Evolutionary conservation across 345 rosid genomes (phyloP).

Genomic region (Corchorus capsularis): DNA sequence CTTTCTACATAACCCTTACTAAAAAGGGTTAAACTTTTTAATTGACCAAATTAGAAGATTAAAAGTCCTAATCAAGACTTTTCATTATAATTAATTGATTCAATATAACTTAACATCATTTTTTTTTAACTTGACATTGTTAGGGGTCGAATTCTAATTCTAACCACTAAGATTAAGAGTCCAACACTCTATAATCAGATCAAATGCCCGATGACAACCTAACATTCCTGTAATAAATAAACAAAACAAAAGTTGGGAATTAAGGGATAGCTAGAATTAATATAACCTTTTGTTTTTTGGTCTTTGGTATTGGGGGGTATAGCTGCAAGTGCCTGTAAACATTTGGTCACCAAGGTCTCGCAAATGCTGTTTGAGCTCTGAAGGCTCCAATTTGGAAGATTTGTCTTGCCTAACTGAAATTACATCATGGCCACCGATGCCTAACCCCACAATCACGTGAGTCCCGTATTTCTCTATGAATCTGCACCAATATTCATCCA

Average conservation of each 20-base stretch:
- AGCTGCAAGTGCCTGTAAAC: constrained; percentile 71
- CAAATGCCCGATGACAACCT: no score
- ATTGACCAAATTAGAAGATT: no score
- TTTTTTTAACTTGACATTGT: no score
- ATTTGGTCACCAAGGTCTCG: constrained; percentile 81
- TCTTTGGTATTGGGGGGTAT: constrained; percentile 46
- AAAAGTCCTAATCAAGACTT: no score
- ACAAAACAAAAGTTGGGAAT: background rate
- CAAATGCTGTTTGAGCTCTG: constrained; percentile 63
- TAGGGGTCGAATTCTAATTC: no score
- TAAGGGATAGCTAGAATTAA: background rate
- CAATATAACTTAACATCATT: no score
- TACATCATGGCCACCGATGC: constrained; percentile 82
- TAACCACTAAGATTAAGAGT: no score
- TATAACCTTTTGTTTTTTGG: constrained; percentile 54
- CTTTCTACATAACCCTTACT: no score
- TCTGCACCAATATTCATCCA: constrained; percentile 37
- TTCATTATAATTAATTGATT: no score
- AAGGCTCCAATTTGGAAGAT: constrained; percentile 53
- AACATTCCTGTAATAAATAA: no score
- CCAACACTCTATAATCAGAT: no score
- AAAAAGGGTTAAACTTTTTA: no score
- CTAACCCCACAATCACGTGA: constrained; percentile 72
- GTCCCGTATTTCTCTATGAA: constrained; percentile 92
- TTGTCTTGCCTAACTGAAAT: constrained; percentile 70